These are phyloP conservation scores for Cercospora berteroae DNA, from an alignment of 2,329 filamentous ascomycete species.

Conservation along the genomic window DNA sequence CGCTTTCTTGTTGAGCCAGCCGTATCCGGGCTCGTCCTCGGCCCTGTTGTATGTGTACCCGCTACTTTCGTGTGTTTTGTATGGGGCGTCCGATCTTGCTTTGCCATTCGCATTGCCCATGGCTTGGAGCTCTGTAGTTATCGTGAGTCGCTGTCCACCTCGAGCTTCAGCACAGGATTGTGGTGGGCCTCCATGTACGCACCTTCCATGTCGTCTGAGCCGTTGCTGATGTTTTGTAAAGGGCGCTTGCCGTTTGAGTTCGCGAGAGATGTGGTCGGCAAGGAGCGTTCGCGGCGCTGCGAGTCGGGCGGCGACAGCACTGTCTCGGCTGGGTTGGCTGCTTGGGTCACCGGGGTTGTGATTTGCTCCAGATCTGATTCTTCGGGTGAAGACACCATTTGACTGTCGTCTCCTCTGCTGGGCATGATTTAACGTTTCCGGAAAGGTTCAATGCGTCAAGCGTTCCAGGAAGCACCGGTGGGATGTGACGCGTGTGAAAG, in stretches of 20 bases:
- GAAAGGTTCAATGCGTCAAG: not conserved
- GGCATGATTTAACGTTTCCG: slow-evolving; percentile 33
- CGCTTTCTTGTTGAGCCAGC: slow-evolving; percentile 58
- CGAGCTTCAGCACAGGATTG: not conserved
- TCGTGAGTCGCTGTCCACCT: not conserved
- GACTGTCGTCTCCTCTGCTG: slow-evolving; percentile 54
- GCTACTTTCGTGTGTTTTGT: slow-evolving; percentile 32
- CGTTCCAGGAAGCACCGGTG: not conserved
- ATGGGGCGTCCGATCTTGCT: slow-evolving; percentile 21
- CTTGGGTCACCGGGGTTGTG: slow-evolving; percentile 45
- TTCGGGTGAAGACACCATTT: slow-evolving; percentile 49
- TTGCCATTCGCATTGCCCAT: slow-evolving; percentile 28
- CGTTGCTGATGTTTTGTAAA: slow-evolving; percentile 37
- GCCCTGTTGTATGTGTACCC: slow-evolving; percentile 38
- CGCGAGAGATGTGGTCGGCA: slow-evolving; percentile 28
- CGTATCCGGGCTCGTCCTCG: slow-evolving; percentile 49
- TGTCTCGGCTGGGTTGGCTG: slow-evolving; percentile 34
- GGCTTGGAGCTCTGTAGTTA: slow-evolving; percentile 21
- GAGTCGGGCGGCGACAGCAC: slow-evolving; percentile 58
- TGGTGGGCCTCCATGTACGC: not conserved
- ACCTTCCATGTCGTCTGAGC: slow-evolving; percentile 32
- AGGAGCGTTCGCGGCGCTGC: slow-evolving; percentile 39
- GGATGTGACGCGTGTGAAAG: slow-evolving; percentile 2
- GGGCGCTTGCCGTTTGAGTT: slow-evolving; percentile 42
- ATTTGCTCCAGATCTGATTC: slow-evolving; percentile 32